phyloP scores from a whole-genome alignment of 1,284 basidiomycete genomes.

The Pyrrhoderma lamaoense region DNA sequence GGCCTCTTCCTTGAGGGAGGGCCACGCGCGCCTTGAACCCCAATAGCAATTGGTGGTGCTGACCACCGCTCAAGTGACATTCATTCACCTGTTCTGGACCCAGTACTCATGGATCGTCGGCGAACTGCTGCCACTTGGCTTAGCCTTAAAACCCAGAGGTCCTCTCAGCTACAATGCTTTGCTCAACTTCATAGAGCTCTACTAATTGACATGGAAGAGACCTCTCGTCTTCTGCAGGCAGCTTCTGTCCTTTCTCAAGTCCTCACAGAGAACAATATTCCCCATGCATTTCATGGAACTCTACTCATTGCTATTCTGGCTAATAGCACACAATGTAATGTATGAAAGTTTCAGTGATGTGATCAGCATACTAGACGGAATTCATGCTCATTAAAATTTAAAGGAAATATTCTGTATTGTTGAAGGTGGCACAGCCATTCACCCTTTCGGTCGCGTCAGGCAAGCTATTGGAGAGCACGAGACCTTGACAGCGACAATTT shows the following conservation, averaged over 20 bases:
- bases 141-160: neutral
- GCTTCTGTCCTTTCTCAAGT: constrained; percentile 51
- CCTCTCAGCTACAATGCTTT: constrained; percentile 7
- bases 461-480: constrained; percentile 38
- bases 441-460: constrained; percentile 49
- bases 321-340: constrained; percentile 47
- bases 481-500: constrained; percentile 31
- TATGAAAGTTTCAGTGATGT: constrained; percentile 29
- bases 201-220: constrained; percentile 46
- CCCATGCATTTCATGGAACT: constrained; percentile 64
- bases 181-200: neutral
- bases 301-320: constrained; percentile 53
- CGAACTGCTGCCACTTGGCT: neutral
- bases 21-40: constrained; percentile 5
- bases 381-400: constrained; percentile 15
- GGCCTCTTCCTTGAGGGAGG: constrained; percentile 5
- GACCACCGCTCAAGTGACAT: constrained; percentile 13
- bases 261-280: constrained; percentile 42
- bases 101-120: constrained; percentile 7
- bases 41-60: constrained; percentile 3
- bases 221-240: constrained; percentile 55
- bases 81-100: constrained; percentile 7
- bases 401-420: constrained; percentile 55
- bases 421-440: constrained; percentile 37
- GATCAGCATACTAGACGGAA: neutral